Evolutionary conservation across 192 early-diverging fungal species (phyloP).

Genomic region (Coemansia sp.): DNA sequence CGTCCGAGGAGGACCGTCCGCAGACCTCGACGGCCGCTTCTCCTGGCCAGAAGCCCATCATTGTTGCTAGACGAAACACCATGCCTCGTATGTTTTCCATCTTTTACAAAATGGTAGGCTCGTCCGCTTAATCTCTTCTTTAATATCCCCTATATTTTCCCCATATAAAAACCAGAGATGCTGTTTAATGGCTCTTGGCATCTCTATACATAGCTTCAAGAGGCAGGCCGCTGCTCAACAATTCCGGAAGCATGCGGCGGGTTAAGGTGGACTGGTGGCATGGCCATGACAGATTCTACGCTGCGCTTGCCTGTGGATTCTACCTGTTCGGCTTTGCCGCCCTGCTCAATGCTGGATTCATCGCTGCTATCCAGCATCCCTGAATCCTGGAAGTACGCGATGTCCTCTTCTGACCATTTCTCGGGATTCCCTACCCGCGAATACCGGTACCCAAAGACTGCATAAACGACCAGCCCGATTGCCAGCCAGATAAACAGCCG

Average conservation of each 20-base stretch:
- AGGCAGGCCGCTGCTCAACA: too few relatives aligned
- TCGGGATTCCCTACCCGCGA: constrained; percentile 64
- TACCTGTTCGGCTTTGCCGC: neutral
- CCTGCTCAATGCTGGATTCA: neutral
- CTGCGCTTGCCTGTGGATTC: neutral
- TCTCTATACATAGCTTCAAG: too few relatives aligned
- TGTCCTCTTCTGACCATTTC: constrained; percentile 42
- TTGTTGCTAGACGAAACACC: constrained; percentile 12
- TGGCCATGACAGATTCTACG: neutral
- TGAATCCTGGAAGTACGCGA: constrained; percentile 39
- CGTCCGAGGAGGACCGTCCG: neutral
- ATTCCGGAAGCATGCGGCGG: too few relatives aligned
- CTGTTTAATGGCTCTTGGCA: too few relatives aligned
- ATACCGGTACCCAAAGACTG: constrained; percentile 61
- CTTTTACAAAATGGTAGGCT: constrained; percentile 47
- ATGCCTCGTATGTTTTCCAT: constrained; percentile 43
- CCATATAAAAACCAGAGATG: too few relatives aligned
- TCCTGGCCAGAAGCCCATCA: constrained; percentile 6
- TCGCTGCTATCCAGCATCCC: constrained; percentile 13
- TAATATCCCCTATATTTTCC: neutral
- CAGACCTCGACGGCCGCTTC: neutral
- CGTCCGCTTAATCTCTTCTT: constrained; percentile 5
- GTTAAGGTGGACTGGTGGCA: neutral
- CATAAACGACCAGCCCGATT: constrained; percentile 75
- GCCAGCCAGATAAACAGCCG: constrained; percentile 78